Evolutionary conservation across 352 stramenopile species (phyloP), one percentile per base, ranked within the genome.

Genomic region (Phytophthora colocasiae): DNA sequence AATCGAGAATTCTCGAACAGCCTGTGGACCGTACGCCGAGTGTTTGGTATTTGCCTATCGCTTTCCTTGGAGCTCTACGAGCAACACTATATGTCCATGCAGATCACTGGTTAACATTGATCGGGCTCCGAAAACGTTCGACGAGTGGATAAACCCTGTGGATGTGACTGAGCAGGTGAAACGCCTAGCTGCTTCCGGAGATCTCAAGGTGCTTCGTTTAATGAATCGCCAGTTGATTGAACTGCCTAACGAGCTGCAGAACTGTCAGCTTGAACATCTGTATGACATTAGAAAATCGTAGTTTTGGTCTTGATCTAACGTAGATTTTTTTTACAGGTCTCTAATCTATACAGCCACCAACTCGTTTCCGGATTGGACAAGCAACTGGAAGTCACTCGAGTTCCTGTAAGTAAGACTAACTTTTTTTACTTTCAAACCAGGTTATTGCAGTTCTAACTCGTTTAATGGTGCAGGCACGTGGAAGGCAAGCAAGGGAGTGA

Each of bases 331-430:
- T 27, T 46, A n/a, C 52, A 84, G 75, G 34, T 75, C 61, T 2
- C 40, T 84, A 14, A 72, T 81, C 8, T 72, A 84, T 50, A 78
- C 66, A 10, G 66, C 49, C 0, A 77, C 58, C 3, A 43, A 15
- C 0, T 41, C 4, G 10, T 34, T 81, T 31, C 69, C 76, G 1
- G 39, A 51, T n/a, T 81, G 76, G 76, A 14, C 51, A 3, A 71
- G 51, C 29, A 39, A 43, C 0, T 76, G 81, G 58, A 68, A 45
- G 24, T 67, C 63, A 2, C 69, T 86, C 6, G 63, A 83, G 26
- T 80, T 75, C n/a, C 14, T 86, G 77, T 86, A 73, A 26, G 77
- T 86, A 73, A 26, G 77, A 48, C 15, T 0, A 17, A 9, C 19
- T 8, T 43, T 19, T 5, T 43, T 43, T 4, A 43, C 4, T 43